These are phyloP conservation scores for Dendrobium catenatum DNA, from an alignment of 106 monocot species.

Conservation along the genomic window DNA sequence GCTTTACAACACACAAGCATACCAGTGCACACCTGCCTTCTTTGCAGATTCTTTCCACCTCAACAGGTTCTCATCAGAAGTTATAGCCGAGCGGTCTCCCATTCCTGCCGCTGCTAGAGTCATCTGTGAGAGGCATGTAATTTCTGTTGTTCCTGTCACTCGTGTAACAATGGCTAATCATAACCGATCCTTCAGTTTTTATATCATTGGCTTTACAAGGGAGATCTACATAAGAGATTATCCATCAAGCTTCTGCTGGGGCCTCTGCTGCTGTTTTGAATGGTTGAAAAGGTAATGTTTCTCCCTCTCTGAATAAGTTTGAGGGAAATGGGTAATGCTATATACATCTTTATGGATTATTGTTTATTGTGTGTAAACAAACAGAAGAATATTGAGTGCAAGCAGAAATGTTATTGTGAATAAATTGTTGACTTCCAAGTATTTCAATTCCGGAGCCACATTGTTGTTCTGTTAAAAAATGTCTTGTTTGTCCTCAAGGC, in stretches of 20 bases:
- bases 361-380: background rate
- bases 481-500: too few relatives aligned
- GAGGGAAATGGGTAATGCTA: too few relatives aligned
- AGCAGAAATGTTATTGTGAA: background rate
- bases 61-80: constrained; percentile 88
- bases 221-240: constrained; percentile 81
- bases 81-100: constrained; percentile 52
- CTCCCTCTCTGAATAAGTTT: background rate
- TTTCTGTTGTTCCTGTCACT: constrained; percentile 84
- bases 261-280: constrained; percentile 88
- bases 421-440: background rate
- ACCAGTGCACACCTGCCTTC: constrained; percentile 88
- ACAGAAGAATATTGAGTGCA: background rate
- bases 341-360: too few relatives aligned
- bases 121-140: constrained; percentile 81
- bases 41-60: constrained; percentile 85
- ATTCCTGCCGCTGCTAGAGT: constrained; percentile 64
- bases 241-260: constrained; percentile 74
- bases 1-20: constrained; percentile 90
- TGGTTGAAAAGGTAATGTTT: constrained; percentile 35
- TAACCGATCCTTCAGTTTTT: constrained; percentile 71
- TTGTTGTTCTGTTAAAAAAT: too few relatives aligned
- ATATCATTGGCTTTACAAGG: constrained; percentile 62
- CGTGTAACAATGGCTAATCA: constrained; percentile 77
- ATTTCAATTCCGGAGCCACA: too few relatives aligned